These are phyloP conservation scores for Uronychia binucleata DNA, from an alignment of 73 alveolate genomes.

Conservation along the genomic window DNA sequence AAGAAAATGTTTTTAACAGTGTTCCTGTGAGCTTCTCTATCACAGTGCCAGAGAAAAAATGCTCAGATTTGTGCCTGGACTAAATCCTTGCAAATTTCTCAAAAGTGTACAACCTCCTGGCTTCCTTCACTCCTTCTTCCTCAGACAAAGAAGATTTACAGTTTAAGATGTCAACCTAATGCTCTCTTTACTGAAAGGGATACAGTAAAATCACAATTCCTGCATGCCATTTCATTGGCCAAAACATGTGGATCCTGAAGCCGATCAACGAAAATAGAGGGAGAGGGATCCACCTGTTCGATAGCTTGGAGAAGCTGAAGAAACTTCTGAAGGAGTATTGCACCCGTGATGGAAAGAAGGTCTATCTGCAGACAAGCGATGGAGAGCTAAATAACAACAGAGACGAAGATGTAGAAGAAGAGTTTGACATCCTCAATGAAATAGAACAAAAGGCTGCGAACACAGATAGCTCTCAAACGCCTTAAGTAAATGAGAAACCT, in stretches of 20 bases:
- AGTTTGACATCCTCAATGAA: not conserved
- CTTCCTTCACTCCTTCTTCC: too few relatives aligned
- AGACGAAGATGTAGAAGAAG: not conserved
- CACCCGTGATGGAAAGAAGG: not conserved
- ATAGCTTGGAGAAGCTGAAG: conserved; percentile 47
- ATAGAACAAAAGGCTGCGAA: not conserved
- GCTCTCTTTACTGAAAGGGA: not conserved
- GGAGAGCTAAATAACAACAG: not conserved
- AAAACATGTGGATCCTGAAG: conserved; percentile 70
- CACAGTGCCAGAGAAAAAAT: not conserved
- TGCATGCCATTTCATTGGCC: conserved; percentile 34
- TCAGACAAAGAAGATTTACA: too few relatives aligned
- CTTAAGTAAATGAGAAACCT: too few relatives aligned
- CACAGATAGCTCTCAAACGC: not conserved
- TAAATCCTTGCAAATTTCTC: not conserved
- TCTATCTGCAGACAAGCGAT: not conserved
- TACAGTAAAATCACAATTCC: conserved; percentile 21
- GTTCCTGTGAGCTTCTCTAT: not conserved
- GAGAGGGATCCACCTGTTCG: conserved; percentile 69
- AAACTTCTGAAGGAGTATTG: conserved; percentile 3
- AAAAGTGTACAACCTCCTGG: too few relatives aligned
- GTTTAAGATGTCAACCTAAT: too few relatives aligned
- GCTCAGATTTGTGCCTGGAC: not conserved
- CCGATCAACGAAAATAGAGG: conserved; percentile 80
- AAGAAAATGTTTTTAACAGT: not conserved